These are phyloP conservation scores for Barbatosphaeria neglecta DNA, from an alignment of 495 filamentous ascomycete genomes.

Conservation along the genomic window DNA sequence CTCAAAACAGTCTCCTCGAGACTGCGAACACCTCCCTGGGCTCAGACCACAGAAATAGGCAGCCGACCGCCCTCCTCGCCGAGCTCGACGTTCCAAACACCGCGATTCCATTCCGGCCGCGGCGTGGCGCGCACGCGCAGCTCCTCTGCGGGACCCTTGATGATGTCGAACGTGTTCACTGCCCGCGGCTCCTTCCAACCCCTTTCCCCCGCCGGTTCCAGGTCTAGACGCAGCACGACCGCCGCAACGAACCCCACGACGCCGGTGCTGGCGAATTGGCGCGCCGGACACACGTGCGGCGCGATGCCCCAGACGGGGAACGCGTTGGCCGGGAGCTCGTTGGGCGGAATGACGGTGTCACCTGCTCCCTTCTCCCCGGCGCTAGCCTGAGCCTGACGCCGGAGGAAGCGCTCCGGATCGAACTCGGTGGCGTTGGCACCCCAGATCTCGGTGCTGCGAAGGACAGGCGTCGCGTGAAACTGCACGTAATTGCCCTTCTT, in stretches of 20 bases:
- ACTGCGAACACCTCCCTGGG: neutral
- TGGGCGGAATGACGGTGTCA: neutral
- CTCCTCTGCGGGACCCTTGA: neutral
- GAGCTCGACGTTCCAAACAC: neutral
- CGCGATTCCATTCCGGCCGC: neutral
- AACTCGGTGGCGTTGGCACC: neutral
- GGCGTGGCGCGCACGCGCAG: neutral
- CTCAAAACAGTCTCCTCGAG: neutral
- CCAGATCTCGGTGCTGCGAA: conserved; percentile 1
- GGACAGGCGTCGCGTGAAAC: neutral
- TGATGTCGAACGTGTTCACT: neutral
- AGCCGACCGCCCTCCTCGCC: neutral
- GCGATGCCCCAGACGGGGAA: conserved; percentile 1
- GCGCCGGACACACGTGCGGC: conserved; percentile 1
- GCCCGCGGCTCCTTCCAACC: neutral
- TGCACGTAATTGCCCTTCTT: neutral
- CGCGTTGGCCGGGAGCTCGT: neutral
- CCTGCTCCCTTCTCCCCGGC: neutral
- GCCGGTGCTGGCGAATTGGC: neutral
- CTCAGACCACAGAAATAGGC: neutral
- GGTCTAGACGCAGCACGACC: neutral
- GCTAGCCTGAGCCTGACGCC: neutral
- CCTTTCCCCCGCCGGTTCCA: neutral
- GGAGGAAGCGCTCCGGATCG: neutral
- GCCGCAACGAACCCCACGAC: neutral